Percentiles rank a stretch among this genome's conserved stretches.
These are phyloP conservation scores for Aspergillus pseudoviridinutans DNA, from an alignment of 2,329 filamentous ascomycete species.

Conservation along the genomic window DNA sequence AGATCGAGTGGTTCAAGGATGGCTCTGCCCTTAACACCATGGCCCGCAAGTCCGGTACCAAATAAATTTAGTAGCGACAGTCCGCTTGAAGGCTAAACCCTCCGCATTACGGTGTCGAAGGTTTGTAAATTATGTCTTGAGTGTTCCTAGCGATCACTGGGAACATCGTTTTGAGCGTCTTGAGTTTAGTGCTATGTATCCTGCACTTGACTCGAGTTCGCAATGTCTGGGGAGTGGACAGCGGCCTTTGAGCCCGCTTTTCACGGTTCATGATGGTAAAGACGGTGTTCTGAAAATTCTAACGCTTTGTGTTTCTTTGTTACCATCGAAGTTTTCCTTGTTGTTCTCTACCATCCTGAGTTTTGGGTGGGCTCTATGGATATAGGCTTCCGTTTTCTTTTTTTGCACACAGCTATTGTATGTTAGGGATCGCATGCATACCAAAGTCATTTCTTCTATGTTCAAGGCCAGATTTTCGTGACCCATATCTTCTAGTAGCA, in stretches of 20 bases:
- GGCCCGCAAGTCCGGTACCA: slow-evolving; percentile 61
- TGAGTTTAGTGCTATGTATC: background rate
- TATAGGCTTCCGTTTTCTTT: slow-evolving; percentile 36
- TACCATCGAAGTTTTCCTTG: slow-evolving; percentile 19
- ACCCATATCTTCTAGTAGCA: background rate
- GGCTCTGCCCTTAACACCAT: slow-evolving; percentile 97
- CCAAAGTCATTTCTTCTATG: slow-evolving; percentile 25
- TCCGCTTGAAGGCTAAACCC: background rate
- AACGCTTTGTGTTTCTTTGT: slow-evolving; percentile 31
- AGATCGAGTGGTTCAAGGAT: slow-evolving; percentile 99
- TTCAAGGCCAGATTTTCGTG: slow-evolving; percentile 6
- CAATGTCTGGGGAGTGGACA: slow-evolving; percentile 3
- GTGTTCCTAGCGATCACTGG: slow-evolving; percentile 18
- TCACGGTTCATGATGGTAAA: slow-evolving; percentile 27
- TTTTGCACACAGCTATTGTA: slow-evolving; percentile 30
- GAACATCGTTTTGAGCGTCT: slow-evolving; percentile 2
- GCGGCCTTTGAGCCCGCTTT: slow-evolving; percentile 15
- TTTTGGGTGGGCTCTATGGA: slow-evolving; percentile 38
- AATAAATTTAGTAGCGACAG: slow-evolving; percentile 21
- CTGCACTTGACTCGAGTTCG: background rate
- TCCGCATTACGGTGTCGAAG: slow-evolving; percentile 4
- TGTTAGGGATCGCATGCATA: slow-evolving; percentile 38
- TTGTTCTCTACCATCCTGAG: slow-evolving; percentile 25
- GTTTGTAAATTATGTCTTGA: slow-evolving; percentile 21
- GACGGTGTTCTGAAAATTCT: slow-evolving; percentile 32